These are phyloP conservation scores for Leccinum variicolor DNA, from an alignment of 768 basidiomycete species.

Conservation along the genomic window DNA sequence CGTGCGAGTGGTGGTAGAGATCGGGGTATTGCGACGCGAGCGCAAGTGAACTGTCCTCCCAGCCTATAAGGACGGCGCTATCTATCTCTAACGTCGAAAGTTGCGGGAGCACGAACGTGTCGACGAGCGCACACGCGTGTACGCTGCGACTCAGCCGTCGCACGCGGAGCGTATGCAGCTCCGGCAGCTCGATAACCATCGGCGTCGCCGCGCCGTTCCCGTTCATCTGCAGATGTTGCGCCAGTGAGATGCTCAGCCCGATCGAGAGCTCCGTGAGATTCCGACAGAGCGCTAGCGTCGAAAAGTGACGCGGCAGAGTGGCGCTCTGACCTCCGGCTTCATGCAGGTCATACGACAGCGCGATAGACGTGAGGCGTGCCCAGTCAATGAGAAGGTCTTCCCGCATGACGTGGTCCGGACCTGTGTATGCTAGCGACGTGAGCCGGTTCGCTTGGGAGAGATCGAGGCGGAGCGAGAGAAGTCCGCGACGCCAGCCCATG, in stretches of 20 bases:
- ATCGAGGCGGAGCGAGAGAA: slow-evolving; percentile 20
- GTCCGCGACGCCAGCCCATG: slow-evolving; percentile 26
- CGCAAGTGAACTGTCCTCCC: slow-evolving; percentile 6
- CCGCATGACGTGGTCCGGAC: slow-evolving; percentile 19
- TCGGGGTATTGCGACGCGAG: slow-evolving; percentile 10
- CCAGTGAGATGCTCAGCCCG: slow-evolving; percentile 12
- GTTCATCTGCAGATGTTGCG: slow-evolving; percentile 12
- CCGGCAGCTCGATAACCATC: slow-evolving; percentile 15
- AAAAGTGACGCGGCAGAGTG: slow-evolving; percentile 21
- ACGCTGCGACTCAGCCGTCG: slow-evolving; percentile 19
- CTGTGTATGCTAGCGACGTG: slow-evolving; percentile 22
- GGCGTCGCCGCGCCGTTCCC: slow-evolving; percentile 1
- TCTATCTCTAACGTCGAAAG: slow-evolving; percentile 21
- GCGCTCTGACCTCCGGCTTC: slow-evolving; percentile 25
- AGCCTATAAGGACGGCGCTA: slow-evolving; percentile 17
- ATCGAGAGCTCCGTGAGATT: slow-evolving; percentile 24
- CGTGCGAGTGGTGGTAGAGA: not conserved
- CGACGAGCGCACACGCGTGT: slow-evolving; percentile 16
- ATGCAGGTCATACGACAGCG: slow-evolving; percentile 22
- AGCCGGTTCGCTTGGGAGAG: slow-evolving; percentile 16
- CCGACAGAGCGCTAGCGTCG: slow-evolving; percentile 8
- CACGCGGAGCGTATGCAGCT: slow-evolving; percentile 20
- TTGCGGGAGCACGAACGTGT: slow-evolving; percentile 20
- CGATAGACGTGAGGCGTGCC: slow-evolving; percentile 23
- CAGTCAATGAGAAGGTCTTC: slow-evolving; percentile 24